Base-by-base conservation (phyloP, 2,329 filamentous ascomycete species). In the Rhinocladiella mackenziei region DNA sequence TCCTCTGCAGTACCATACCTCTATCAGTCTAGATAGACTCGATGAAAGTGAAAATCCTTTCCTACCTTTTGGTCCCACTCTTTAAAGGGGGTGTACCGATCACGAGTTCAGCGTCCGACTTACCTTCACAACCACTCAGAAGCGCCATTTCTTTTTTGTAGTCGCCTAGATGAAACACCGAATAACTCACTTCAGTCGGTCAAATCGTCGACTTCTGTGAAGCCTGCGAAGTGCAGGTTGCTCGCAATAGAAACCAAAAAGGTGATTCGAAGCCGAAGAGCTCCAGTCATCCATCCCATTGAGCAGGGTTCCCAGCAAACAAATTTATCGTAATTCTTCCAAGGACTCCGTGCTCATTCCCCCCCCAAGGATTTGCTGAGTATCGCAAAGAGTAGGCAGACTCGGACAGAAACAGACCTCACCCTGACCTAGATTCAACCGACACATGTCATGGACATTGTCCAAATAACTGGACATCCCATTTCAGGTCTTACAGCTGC, bases 1-100 rank as follows among this genome's bases (percentile, higher is more conserved):
- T 25, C 32, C 29, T 15, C 23, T 23, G 25, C 14, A 18, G 17
- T 17, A 18, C 36, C 36, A 35, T 39, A 4, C 37, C 43, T 37
- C 13, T 30, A 18, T 31, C 33, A 39, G 42, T 15, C 47, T 50
- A 43, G 43, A 33, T n/a, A n/a, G n/a, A n/a, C n/a, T n/a, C n/a
- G n/a, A n/a, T n/a, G n/a, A n/a, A n/a, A n/a, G n/a, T n/a, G n/a
- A n/a, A n/a, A n/a, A n/a, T n/a, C n/a, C n/a, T n/a, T n/a, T n/a
- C n/a, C n/a, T n/a, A n/a, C n/a, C n/a, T n/a, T n/a, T n/a, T n/a
- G n/a, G n/a, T n/a, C n/a, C n/a, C n/a, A n/a, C n/a, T n/a, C n/a
- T n/a, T n/a, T n/a, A n/a, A n/a, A n/a, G n/a, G n/a, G n/a, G n/a
- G n/a, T n/a, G n/a, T n/a, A n/a, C n/a, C n/a, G n/a, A n/a, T n/a